A percentile compares a stretch with the other conserved stretches of the same genome.
Conservation (phyloP, 1,139 yeast genomes). For the Yamadazyma oceani region DNA sequence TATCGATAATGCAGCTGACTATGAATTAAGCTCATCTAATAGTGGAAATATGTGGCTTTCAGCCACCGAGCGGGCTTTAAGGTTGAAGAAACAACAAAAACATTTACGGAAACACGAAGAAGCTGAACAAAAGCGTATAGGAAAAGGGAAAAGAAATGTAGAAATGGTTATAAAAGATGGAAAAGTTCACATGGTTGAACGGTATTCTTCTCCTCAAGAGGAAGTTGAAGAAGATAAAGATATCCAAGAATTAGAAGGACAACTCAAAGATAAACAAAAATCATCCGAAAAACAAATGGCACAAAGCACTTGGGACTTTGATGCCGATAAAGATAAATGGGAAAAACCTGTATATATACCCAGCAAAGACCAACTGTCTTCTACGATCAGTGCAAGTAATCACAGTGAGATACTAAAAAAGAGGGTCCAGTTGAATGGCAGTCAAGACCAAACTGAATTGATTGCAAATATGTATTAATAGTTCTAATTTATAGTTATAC, state of each 20-base stretch:
- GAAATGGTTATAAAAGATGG: conserved; percentile 82
- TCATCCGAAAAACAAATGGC: conserved; percentile 14
- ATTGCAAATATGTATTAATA: conserved; percentile 12
- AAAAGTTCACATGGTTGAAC: conserved; percentile 63
- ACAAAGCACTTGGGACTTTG: conserved; percentile 55
- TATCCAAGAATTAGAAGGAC: conserved; percentile 27
- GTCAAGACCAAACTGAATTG: conserved; percentile 14
- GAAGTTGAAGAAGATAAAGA: conserved; percentile 25
- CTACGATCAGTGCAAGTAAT: not conserved
- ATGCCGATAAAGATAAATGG: conserved; percentile 53
- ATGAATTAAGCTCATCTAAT: conserved; percentile 53
- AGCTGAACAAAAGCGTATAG: conserved; percentile 56
- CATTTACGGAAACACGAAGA: conserved; percentile 64
- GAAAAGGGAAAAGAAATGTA: conserved; percentile 71
- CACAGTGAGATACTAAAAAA: conserved; percentile 5
- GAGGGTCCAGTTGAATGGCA: conserved; percentile 20
- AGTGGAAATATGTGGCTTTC: conserved; percentile 77
- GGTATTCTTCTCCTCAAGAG: conserved; percentile 18
- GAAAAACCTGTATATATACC: conserved; percentile 43
- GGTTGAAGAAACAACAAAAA: conserved; percentile 78
- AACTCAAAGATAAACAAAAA: conserved; percentile 22
- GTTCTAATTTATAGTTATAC: not conserved
- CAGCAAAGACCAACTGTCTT: too few relatives aligned
- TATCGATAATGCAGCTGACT: conserved; percentile 92
- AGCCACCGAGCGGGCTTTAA: conserved; percentile 83